Evolutionary conservation across 2,329 filamentous ascomycete genomes (phyloP), one percentile per base, ranked within the genome.

Genomic region (Exophiala aquamarina): DNA sequence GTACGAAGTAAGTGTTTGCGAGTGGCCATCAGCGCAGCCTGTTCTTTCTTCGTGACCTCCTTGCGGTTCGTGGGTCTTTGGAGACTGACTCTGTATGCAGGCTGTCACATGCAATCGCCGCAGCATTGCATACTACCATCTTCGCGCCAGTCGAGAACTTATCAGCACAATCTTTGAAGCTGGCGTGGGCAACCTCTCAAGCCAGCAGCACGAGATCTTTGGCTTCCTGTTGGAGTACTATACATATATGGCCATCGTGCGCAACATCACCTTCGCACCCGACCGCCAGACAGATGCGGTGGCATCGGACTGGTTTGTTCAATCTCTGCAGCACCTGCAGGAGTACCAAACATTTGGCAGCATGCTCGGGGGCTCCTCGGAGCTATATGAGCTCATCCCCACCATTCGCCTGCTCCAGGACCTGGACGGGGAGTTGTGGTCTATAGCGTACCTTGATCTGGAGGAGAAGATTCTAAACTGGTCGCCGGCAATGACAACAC

Each of bases 351-450:
- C 31, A n/a, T 34, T 34, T 34, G 31, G 31, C 31, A 34, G 31
- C 31, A 34, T 34, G 31, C 31, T 34, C 31, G 31, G 31, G 31
- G 18, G 11, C 31, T 34, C 31, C 31, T 34, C n/a, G 31, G 11
- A 34, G 31, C 31, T 34, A n/a, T 34, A 34, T 34, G 31, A 34
- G 31, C 31, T 34, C 31, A 34, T 34, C 31, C n/a, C n/a, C n/a
- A n/a, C n/a, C n/a, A n/a, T n/a, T n/a, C n/a, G n/a, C n/a, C n/a
- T n/a, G n/a, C n/a, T n/a, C n/a, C n/a, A n/a, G n/a, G n/a, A n/a
- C n/a, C n/a, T n/a, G n/a, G n/a, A n/a, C n/a, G n/a, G n/a, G n/a
- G n/a, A n/a, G n/a, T n/a, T n/a, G n/a, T n/a, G n/a, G n/a, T n/a
- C n/a, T n/a, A n/a, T n/a, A n/a, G n/a, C n/a, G n/a, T n/a, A n/a